Percentiles rank a stretch among this genome's conserved stretches.
phyloP scores from a whole-genome alignment of 352 stramenopile genomes.

The Thalassiosira livingstoniorum region DNA sequence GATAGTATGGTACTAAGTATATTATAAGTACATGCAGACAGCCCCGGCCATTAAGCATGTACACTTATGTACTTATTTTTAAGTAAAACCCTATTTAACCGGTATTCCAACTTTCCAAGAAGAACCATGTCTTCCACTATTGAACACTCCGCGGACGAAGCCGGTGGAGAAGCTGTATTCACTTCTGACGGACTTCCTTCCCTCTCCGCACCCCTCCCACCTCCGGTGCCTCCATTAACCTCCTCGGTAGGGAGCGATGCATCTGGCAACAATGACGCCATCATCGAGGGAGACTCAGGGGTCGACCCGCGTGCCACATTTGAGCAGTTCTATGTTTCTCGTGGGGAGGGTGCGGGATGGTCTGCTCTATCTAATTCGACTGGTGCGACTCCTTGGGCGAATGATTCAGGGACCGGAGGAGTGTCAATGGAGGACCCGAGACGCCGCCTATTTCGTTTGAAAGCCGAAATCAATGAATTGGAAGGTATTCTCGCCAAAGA shows the following conservation, averaged over 20 bases:
- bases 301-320: constrained; percentile 23
- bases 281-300: constrained; percentile 16
- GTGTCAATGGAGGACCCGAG: constrained; percentile 18
- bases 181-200: constrained; percentile 71
- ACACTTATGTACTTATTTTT: too few relatives aligned
- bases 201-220: constrained; percentile 26
- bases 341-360: constrained; percentile 10
- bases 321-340: constrained; percentile 17
- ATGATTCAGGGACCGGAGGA: neutral
- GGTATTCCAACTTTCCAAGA: too few relatives aligned
- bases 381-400: neutral
- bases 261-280: constrained; percentile 10
- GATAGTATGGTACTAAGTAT: too few relatives aligned
- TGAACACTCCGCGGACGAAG: constrained; percentile 69
- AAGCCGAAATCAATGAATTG: constrained; percentile 42
- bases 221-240: constrained; percentile 3
- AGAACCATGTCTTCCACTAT: neutral
- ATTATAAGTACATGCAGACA: too few relatives aligned
- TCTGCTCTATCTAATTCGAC: constrained; percentile 16
- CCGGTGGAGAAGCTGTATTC: constrained; percentile 79
- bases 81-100: too few relatives aligned
- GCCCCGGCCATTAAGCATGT: too few relatives aligned
- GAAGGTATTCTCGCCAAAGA: constrained; percentile 35
- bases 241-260: neutral
- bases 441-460: constrained; percentile 30